Conservation (phyloP, 768 basidiomycete genomes). For the Pleurotus citrinopileatus region DNA sequence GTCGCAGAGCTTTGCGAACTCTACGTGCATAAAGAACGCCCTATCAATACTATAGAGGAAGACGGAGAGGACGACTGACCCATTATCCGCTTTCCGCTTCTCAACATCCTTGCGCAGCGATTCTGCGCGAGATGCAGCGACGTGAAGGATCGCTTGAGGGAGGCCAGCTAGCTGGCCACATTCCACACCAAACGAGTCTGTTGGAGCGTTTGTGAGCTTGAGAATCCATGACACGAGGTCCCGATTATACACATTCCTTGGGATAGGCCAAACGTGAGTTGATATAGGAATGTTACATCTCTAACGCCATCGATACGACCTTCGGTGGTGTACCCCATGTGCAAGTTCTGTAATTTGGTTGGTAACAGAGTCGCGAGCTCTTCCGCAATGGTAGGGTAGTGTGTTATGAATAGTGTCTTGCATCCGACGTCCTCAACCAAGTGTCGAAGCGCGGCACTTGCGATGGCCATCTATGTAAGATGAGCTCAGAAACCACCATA, state of each 20-base stretch:
- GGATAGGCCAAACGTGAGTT: constrained; percentile 67
- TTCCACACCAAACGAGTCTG: constrained; percentile 88
- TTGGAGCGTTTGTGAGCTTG: neutral
- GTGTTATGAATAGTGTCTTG: constrained; percentile 91
- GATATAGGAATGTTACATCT: constrained; percentile 87
- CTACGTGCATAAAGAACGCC: neutral
- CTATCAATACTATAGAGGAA: too few species aligned
- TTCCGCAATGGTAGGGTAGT: constrained; percentile 84
- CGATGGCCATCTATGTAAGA: constrained; percentile 73
- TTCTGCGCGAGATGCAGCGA: constrained; percentile 55
- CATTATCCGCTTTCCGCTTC: constrained; percentile 45
- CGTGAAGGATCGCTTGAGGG: constrained; percentile 62
- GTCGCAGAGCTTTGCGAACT: constrained; percentile 11
- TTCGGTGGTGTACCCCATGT: constrained; percentile 82
- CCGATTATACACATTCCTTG: constrained; percentile 32
- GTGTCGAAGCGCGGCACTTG: constrained; percentile 75
- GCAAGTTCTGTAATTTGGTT: constrained; percentile 65
- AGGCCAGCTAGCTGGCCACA: constrained; percentile 87
- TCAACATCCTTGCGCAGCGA: constrained; percentile 54
- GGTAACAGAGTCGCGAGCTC: constrained; percentile 62
- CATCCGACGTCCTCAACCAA: constrained; percentile 56
- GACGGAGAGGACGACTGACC: too few species aligned
- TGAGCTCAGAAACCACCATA: constrained; percentile 9
- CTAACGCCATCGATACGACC: constrained; percentile 67
- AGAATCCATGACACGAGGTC: too few species aligned